Evolutionary conservation across 345 rosid species (phyloP).

Genomic region (Populus nigra): DNA sequence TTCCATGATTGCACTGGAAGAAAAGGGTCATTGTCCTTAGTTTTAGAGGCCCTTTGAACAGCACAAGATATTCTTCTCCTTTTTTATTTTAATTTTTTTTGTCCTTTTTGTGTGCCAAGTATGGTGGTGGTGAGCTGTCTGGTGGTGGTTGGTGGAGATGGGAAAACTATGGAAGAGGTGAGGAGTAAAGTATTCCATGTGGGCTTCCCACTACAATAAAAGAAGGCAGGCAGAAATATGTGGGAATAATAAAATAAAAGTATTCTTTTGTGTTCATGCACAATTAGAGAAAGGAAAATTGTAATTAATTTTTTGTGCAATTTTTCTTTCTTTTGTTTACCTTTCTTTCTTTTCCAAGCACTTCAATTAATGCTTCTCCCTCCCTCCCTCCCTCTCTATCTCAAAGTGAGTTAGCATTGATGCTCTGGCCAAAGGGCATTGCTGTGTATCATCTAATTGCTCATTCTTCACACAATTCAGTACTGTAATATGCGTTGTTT

Average conservation of each 20-base stretch:
- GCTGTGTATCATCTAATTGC: too few relatives aligned
- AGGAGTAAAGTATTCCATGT: slow-evolving; percentile 7
- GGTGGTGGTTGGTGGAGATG: slow-evolving; percentile 12
- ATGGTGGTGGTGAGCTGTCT: slow-evolving; percentile 19
- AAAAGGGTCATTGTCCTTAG: background rate
- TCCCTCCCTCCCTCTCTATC: background rate
- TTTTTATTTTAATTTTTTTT: background rate
- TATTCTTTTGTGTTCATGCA: slow-evolving; percentile 7
- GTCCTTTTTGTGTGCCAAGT: slow-evolving; percentile 5
- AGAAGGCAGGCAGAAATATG: background rate
- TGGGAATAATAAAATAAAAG: slow-evolving; percentile 19
- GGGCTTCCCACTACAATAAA: slow-evolving; percentile 22
- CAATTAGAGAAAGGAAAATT: slow-evolving; percentile 9
- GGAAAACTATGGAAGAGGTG: background rate
- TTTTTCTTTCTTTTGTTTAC: background rate
- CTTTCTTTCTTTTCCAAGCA: background rate
- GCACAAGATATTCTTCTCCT: slow-evolving; percentile 7
- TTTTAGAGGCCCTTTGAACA: background rate
- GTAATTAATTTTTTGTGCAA: slow-evolving; percentile 3
- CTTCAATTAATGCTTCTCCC: background rate
- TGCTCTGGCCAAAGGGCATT: too few relatives aligned
- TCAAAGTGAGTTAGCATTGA: too few relatives aligned
- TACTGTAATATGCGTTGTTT: too few relatives aligned
- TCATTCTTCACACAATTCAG: too few relatives aligned
- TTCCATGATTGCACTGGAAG: slow-evolving; percentile 14